These are phyloP conservation scores for Lachnellula subtilissima DNA, from an alignment of 2,329 filamentous ascomycete species.

Conservation along the genomic window DNA sequence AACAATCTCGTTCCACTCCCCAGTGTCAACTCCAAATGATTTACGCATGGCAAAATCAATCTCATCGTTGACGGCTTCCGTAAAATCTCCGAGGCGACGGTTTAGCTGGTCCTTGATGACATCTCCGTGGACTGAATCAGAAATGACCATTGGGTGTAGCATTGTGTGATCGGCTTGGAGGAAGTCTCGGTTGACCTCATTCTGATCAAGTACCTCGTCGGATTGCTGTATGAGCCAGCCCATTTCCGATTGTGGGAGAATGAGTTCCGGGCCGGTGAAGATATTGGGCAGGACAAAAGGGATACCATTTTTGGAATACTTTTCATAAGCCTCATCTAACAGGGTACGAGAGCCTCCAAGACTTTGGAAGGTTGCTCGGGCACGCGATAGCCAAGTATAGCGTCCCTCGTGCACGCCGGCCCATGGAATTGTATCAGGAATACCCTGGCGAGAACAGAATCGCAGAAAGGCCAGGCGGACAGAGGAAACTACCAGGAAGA, in stretches of 20 bases:
- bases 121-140: slow-evolving; percentile 33
- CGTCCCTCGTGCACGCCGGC: slow-evolving; percentile 5
- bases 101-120: slow-evolving; percentile 36
- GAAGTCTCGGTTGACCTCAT: slow-evolving; percentile 36
- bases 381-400: slow-evolving; percentile 9
- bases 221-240: slow-evolving; percentile 39
- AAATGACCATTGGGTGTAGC: slow-evolving; percentile 19
- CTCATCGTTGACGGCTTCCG: slow-evolving; percentile 24
- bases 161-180: slow-evolving; percentile 35
- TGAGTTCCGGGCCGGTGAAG: slow-evolving; percentile 37
- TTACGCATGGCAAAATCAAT: slow-evolving; percentile 23
- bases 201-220: slow-evolving; percentile 33
- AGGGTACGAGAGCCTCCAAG: slow-evolving; percentile 16
- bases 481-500: neutral
- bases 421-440: slow-evolving; percentile 17
- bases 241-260: slow-evolving; percentile 38
- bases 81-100: slow-evolving; percentile 21
- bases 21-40: slow-evolving; percentile 22
- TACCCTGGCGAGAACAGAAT: slow-evolving; percentile 12
- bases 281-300: slow-evolving; percentile 39
- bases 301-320: slow-evolving; percentile 39
- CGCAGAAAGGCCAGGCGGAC: slow-evolving; percentile 8
- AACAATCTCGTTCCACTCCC: slow-evolving; percentile 24
- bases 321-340: slow-evolving; percentile 18
- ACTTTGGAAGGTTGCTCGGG: slow-evolving; percentile 13